Percentiles rank a stretch among this genome's conserved stretches.
Conservation (phyloP, 2,329 filamentous ascomycete species). For the Cytospora schulzeri region DNA sequence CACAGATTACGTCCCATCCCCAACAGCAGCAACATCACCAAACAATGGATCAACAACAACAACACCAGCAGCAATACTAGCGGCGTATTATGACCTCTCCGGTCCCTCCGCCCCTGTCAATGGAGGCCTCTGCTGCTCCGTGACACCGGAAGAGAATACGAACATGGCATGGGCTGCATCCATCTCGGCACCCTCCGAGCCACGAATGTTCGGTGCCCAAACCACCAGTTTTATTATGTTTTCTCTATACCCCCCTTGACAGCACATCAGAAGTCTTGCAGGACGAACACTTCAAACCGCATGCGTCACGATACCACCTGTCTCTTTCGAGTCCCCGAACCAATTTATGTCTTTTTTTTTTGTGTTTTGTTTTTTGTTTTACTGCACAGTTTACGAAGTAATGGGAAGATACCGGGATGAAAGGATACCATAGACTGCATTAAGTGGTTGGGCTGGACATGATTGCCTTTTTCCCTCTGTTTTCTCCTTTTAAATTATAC, state of each 20-base stretch:
- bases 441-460: constrained; percentile 4
- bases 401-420: constrained; percentile 10
- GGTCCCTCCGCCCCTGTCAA: constrained; percentile 40
- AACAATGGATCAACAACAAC: constrained; percentile 25
- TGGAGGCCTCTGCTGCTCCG: too few species aligned
- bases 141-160: constrained; percentile 42
- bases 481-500: constrained; percentile 1
- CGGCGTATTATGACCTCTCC: constrained; percentile 27
- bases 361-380: constrained; percentile 11
- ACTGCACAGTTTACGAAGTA: constrained; percentile 17
- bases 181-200: background rate
- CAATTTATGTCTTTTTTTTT: constrained; percentile 17
- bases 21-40: constrained; percentile 31
- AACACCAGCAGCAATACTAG: constrained; percentile 29
- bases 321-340: constrained; percentile 17
- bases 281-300: background rate
- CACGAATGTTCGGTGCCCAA: background rate
- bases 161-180: constrained; percentile 49
- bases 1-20: constrained; percentile 28
- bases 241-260: background rate
- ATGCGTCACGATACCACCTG: constrained; percentile 1
- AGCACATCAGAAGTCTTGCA: constrained; percentile 7
- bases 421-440: constrained; percentile 20
- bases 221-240: background rate
- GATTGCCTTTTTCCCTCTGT: background rate